These are phyloP conservation scores for Hyphopichia khmerensis DNA, from an alignment of 1,139 yeast genomes.

Conservation along the genomic window DNA sequence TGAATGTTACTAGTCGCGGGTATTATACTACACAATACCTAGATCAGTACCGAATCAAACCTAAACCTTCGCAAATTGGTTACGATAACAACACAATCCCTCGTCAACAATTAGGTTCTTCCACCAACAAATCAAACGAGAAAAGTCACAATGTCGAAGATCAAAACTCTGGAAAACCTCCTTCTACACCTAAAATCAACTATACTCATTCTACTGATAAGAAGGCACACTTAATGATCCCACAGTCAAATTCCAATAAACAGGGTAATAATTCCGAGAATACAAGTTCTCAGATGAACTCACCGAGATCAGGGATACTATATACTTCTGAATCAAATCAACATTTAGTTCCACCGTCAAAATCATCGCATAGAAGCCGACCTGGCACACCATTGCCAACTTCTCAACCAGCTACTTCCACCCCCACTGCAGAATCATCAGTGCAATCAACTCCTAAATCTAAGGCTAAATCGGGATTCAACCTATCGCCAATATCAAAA, in stretches of 20 bases:
- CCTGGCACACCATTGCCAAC: background rate
- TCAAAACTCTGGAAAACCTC: background rate
- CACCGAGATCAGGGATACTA: background rate
- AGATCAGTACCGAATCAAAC: constrained; percentile 10
- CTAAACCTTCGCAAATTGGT: constrained; percentile 1
- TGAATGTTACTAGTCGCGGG: constrained; percentile 31
- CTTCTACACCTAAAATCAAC: background rate
- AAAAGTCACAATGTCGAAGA: background rate
- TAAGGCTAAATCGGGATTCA: constrained; percentile 1
- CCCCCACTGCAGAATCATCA: background rate
- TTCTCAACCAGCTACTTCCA: background rate
- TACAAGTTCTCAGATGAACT: background rate
- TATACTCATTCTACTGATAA: background rate
- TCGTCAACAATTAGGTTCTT: background rate
- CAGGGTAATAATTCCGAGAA: background rate
- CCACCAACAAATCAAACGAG: background rate
- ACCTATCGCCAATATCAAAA: constrained; percentile 4
- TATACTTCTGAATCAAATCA: background rate
- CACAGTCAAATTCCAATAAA: background rate
- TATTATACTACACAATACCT: constrained; percentile 28
- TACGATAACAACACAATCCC: background rate
- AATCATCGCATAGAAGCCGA: background rate
- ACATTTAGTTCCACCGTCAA: background rate
- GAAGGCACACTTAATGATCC: background rate
- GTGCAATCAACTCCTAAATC: background rate